Percentiles rank a stretch among this genome's conserved stretches.
phyloP scores from a whole-genome alignment of 2,329 filamentous ascomycete genomes.

The Thelonectria blattea region DNA sequence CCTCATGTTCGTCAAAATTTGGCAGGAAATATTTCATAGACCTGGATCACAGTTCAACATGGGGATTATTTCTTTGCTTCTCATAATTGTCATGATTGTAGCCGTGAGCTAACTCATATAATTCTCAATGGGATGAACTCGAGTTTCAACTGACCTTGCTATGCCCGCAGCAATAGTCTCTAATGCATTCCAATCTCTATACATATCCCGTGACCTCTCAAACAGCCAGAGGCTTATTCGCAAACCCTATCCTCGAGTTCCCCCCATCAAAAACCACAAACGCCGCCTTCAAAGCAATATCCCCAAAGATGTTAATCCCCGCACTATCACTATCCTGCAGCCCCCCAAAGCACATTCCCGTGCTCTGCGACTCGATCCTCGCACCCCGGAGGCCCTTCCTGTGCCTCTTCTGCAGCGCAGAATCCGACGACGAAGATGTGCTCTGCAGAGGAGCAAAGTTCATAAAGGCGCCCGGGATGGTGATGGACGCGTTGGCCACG shows the following conservation, averaged over 20 bases:
- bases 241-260: slow-evolving; percentile 32
- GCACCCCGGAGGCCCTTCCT: background rate
- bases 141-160: too few relatives aligned
- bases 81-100: too few relatives aligned
- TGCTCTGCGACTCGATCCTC: background rate
- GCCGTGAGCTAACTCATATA: too few relatives aligned
- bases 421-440: background rate
- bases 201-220: too few relatives aligned
- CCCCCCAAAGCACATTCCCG: slow-evolving; percentile 65
- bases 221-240: slow-evolving; percentile 19
- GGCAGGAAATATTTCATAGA: too few relatives aligned
- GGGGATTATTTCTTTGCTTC: too few relatives aligned
- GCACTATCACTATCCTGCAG: slow-evolving; percentile 60
- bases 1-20: too few relatives aligned
- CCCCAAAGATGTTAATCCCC: slow-evolving; percentile 65
- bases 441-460: slow-evolving; percentile 53
- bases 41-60: too few relatives aligned
- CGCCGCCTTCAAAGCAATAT: slow-evolving; percentile 66
- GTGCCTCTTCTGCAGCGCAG: background rate
- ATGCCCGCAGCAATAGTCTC: background rate
- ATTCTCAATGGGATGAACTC: too few relatives aligned
- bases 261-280: slow-evolving; percentile 61
- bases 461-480: slow-evolving; percentile 60
- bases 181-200: background rate
- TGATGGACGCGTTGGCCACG: slow-evolving; percentile 64